Conservation (phyloP, 2,329 filamentous ascomycete species). For the Pseudogymnoascus sp. region DNA sequence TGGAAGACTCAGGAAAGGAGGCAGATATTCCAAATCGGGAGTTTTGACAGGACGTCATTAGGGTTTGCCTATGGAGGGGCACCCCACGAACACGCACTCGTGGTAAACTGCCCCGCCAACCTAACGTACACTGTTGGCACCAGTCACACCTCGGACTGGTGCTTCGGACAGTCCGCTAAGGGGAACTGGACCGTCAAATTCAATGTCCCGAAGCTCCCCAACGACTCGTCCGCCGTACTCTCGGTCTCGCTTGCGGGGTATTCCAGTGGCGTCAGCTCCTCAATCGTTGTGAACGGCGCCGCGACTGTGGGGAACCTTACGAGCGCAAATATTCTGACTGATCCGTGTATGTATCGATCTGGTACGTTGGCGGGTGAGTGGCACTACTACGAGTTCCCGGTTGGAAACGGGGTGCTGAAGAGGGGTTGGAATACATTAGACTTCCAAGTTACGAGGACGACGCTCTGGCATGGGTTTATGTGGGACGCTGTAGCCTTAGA, state of each 20-base stretch:
- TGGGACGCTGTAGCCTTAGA: conserved; percentile 37
- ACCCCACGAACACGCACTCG: conserved; percentile 38
- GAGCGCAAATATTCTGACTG: conserved; percentile 27
- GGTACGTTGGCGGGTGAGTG: conserved; percentile 37
- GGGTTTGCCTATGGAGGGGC: conserved; percentile 38
- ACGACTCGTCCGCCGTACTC: conserved; percentile 10
- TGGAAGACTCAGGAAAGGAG: conserved; percentile 35
- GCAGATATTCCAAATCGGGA: conserved; percentile 42
- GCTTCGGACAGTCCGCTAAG: conserved; percentile 35
- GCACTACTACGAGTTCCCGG: conserved; percentile 33
- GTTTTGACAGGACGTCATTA: conserved; percentile 39
- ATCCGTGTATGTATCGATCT: conserved; percentile 36
- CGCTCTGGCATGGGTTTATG: conserved; percentile 34
- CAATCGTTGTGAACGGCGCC: conserved; percentile 31
- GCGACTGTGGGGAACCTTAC: conserved; percentile 31
- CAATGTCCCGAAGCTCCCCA: conserved; percentile 6
- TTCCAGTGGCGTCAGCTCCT: conserved; percentile 26
- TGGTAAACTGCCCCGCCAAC: conserved; percentile 38
- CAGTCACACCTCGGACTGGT: conserved; percentile 38
- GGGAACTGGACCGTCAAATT: conserved; percentile 16
- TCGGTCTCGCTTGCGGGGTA: conserved; percentile 16
- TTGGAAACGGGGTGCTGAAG: conserved; percentile 27
- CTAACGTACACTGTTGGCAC: conserved; percentile 37
- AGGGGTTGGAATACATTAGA: conserved; percentile 31
- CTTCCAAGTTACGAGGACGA: conserved; percentile 30